phyloP scores from a whole-genome alignment of 2,329 filamentous ascomycete genomes.

The Exophiala mesophila region DNA sequence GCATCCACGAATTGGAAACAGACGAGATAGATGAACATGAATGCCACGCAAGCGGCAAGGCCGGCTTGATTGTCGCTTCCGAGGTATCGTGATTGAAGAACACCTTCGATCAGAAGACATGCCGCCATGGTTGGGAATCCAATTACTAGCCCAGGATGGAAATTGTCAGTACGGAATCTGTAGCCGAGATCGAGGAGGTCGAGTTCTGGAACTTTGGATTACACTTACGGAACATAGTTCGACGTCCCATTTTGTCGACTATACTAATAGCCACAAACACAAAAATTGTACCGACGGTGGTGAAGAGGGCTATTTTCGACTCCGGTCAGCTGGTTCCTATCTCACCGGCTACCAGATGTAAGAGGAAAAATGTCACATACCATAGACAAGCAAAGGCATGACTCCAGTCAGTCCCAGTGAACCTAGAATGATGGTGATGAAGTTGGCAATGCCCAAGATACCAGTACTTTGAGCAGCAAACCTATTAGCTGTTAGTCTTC shows the following conservation, averaged over 20 bases:
- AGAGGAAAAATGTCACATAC: slow-evolving; percentile 6
- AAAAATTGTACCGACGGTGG: slow-evolving; percentile 52
- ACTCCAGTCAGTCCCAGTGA: slow-evolving; percentile 34
- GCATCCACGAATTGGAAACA: slow-evolving; percentile 36
- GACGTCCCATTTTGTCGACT: slow-evolving; percentile 62
- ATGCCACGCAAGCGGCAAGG: slow-evolving; percentile 35
- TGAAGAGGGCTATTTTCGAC: slow-evolving; percentile 37
- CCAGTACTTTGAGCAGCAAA: slow-evolving; percentile 22
- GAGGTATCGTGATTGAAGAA: slow-evolving; percentile 32
- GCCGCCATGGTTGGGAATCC: slow-evolving; percentile 36
- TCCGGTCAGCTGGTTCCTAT: background rate
- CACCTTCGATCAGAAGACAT: slow-evolving; percentile 35
- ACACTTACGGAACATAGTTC: slow-evolving; percentile 31
- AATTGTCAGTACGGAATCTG: background rate
- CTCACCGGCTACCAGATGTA: too few relatives aligned
- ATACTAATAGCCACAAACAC: slow-evolving; percentile 67
- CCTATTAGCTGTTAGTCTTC: too few relatives aligned
- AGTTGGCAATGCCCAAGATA: slow-evolving; percentile 34
- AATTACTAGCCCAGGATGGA: slow-evolving; percentile 25
- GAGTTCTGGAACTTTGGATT: too few relatives aligned
- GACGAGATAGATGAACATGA: slow-evolving; percentile 37
- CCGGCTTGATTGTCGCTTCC: slow-evolving; percentile 32
- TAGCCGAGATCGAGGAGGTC: too few relatives aligned
- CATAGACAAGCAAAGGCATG: slow-evolving; percentile 42
- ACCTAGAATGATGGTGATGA: slow-evolving; percentile 37